Conservation (phyloP, 2,329 filamentous ascomycete species). For the Verticillium longisporum region DNA sequence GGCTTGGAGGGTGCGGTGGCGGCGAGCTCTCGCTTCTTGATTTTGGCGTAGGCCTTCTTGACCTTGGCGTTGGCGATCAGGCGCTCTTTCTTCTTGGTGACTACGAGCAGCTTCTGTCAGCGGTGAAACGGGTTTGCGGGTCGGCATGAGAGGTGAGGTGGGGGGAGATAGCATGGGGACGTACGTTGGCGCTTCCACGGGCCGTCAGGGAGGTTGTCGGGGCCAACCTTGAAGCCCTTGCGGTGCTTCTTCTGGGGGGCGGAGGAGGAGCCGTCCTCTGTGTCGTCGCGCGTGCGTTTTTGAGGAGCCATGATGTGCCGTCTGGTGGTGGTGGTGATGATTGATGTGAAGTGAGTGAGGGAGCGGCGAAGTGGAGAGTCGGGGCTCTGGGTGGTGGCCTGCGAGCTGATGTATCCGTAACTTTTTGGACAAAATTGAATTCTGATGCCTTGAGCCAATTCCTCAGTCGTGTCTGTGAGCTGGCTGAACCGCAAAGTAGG, state of each 20-base stretch:
- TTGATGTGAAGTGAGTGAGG: neutral
- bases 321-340: neutral
- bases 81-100: conserved; percentile 81
- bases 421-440: too few relatives aligned
- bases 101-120: conserved; percentile 19
- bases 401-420: too few relatives aligned
- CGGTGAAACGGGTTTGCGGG: neutral
- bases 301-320: neutral
- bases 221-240: conserved; percentile 80
- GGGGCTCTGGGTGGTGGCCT: neutral
- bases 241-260: conserved; percentile 41
- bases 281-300: neutral
- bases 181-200: conserved; percentile 72
- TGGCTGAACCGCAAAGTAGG: neutral
- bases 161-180: conserved; percentile 6
- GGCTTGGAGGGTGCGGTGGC: conserved; percentile 8
- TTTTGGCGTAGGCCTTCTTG: conserved; percentile 85
- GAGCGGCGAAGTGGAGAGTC: neutral
- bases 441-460: too few relatives aligned
- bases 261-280: neutral
- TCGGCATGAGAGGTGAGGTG: neutral
- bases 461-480: too few relatives aligned
- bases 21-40: conserved; percentile 56
- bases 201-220: conserved; percentile 85
- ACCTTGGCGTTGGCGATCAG: conserved; percentile 90